These are phyloP conservation scores for Aspergillus sclerotiicarbonarius DNA, from an alignment of 495 filamentous ascomycete genomes.

Conservation along the genomic window DNA sequence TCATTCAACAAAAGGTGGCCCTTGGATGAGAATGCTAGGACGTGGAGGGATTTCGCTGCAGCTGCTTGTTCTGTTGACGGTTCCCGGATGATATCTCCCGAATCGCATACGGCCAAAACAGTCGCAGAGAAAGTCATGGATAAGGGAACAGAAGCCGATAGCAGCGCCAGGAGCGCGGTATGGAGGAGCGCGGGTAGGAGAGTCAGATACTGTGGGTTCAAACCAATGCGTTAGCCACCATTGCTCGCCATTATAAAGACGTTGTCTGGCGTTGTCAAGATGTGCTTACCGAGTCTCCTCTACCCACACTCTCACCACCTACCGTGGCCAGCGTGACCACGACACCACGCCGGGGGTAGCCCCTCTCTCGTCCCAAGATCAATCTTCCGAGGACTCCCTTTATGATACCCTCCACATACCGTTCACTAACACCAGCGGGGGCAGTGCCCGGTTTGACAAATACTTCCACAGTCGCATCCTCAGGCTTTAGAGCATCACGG, in stretches of 20 bases:
- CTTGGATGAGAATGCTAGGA: slow-evolving; percentile 72
- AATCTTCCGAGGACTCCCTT: slow-evolving; percentile 31
- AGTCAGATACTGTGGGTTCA: slow-evolving; percentile 61
- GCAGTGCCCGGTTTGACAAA: slow-evolving; percentile 73
- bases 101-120: slow-evolving; percentile 56
- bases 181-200: slow-evolving; percentile 75
- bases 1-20: slow-evolving; percentile 74
- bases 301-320: slow-evolving; percentile 60
- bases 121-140: slow-evolving; percentile 65
- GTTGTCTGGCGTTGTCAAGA: background rate
- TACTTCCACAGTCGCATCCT: slow-evolving; percentile 88
- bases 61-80: slow-evolving; percentile 56
- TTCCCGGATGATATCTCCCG: slow-evolving; percentile 51
- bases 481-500: slow-evolving; percentile 76
- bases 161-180: slow-evolving; percentile 66
- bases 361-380: slow-evolving; percentile 34
- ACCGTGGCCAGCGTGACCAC: slow-evolving; percentile 41
- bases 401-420: slow-evolving; percentile 37
- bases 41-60: slow-evolving; percentile 66
- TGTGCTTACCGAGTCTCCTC: slow-evolving; percentile 64
- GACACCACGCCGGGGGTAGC: slow-evolving; percentile 40
- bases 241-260: background rate
- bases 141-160: slow-evolving; percentile 74
- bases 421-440: slow-evolving; percentile 74
- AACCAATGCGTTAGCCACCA: slow-evolving; percentile 12